Percentiles rank a stretch among this genome's conserved stretches.
Evolutionary conservation across 2,329 filamentous ascomycete genomes (phyloP).

Genomic region (Pseudogymnoascus sp.): DNA sequence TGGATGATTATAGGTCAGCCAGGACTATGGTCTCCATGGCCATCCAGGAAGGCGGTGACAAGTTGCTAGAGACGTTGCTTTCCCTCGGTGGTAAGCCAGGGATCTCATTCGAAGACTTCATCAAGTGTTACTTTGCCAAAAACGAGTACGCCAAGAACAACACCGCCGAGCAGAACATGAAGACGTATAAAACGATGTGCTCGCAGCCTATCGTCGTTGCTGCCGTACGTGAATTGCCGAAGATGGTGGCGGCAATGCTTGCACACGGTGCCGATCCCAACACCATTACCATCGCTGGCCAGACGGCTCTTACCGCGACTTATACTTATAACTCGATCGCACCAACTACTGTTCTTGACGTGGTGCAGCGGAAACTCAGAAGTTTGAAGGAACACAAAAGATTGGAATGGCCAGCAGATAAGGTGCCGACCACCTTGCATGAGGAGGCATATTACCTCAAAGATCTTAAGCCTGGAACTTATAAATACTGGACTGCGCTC

Average conservation of each 20-base stretch:
- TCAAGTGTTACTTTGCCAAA: slow-evolving; percentile 44
- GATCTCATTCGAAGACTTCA: slow-evolving; percentile 56
- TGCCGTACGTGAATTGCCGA: slow-evolving; percentile 39
- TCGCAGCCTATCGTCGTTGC: slow-evolving; percentile 63
- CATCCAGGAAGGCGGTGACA: slow-evolving; percentile 42
- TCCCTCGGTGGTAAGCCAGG: slow-evolving; percentile 50
- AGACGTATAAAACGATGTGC: slow-evolving; percentile 36
- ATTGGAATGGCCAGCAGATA: slow-evolving; percentile 11
- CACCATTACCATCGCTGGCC: slow-evolving; percentile 37
- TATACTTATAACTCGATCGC: slow-evolving; percentile 22
- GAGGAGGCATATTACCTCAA: slow-evolving; percentile 43
- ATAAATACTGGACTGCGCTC: slow-evolving; percentile 47
- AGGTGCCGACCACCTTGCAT: slow-evolving; percentile 24
- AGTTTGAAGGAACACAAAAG: slow-evolving; percentile 31
- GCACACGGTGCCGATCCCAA: slow-evolving; percentile 58
- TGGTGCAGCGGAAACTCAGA: slow-evolving; percentile 45
- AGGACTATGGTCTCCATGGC: slow-evolving; percentile 50
- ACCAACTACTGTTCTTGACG: slow-evolving; percentile 49
- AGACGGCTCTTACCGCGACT: slow-evolving; percentile 27
- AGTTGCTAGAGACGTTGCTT: slow-evolving; percentile 51
- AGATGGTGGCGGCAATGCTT: slow-evolving; percentile 44
- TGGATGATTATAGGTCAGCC: slow-evolving; percentile 26
- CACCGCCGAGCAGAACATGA: slow-evolving; percentile 39
- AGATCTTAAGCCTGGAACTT: slow-evolving; percentile 44
- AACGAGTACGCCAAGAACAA: slow-evolving; percentile 30